These are phyloP conservation scores for Reutealis trisperma DNA, from an alignment of 345 rosid species.

Conservation along the genomic window DNA sequence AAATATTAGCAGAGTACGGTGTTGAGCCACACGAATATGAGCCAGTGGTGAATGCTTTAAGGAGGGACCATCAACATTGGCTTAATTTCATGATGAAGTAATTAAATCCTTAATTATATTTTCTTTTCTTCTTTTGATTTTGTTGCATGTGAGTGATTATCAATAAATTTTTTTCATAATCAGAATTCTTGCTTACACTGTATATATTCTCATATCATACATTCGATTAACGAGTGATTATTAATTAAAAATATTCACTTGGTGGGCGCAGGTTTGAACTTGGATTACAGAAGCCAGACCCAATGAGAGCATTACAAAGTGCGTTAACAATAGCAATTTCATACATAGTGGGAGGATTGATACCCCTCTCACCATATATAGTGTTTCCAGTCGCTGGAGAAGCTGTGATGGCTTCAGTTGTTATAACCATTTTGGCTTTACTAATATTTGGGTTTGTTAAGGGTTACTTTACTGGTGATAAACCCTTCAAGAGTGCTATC, in stretches of 20 bases:
- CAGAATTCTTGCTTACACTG: too few relatives aligned
- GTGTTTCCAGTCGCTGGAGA: slow-evolving; percentile 27
- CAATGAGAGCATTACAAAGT: slow-evolving; percentile 39
- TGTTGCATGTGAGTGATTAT: too few relatives aligned
- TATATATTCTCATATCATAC: too few relatives aligned
- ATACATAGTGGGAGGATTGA: slow-evolving; percentile 36
- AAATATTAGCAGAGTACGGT: slow-evolving; percentile 34
- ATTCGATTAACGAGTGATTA: too few relatives aligned
- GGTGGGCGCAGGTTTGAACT: slow-evolving; percentile 37
- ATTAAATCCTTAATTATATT: background rate
- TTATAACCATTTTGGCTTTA: slow-evolving; percentile 28
- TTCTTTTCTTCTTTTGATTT: background rate
- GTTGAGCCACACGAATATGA: slow-evolving; percentile 37
- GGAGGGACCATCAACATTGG: slow-evolving; percentile 34
- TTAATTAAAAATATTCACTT: too few relatives aligned
- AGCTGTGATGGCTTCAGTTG: slow-evolving; percentile 29
- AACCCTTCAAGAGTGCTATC: slow-evolving; percentile 38
- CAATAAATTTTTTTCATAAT: too few relatives aligned
- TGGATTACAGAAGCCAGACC: slow-evolving; percentile 43
- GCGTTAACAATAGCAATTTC: slow-evolving; percentile 40
- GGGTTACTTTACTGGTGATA: slow-evolving; percentile 35
- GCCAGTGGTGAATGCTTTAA: slow-evolving; percentile 32
- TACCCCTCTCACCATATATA: slow-evolving; percentile 42
- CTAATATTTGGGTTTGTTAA: slow-evolving; percentile 32
- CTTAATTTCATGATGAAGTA: slow-evolving; percentile 44